Evolutionary conservation across 164 flowering plant species (phyloP).

Genomic region (Houttuynia cordata): DNA sequence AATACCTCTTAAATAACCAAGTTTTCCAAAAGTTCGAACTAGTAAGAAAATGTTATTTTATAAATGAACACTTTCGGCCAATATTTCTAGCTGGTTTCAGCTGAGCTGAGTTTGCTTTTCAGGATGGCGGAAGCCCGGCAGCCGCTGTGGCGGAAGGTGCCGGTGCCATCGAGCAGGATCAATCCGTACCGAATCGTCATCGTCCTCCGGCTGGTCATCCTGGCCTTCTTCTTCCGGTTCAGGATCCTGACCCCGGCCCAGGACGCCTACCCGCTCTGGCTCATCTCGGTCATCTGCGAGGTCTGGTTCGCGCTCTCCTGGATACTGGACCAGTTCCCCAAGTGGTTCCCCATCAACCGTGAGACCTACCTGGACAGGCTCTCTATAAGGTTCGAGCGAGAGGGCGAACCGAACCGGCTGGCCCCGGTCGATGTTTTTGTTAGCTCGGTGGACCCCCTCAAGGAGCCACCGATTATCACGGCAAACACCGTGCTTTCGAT

Average conservation of each 20-base stretch:
- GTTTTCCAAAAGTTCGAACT: too few species aligned
- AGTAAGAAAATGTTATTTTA: too few species aligned
- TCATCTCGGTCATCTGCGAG: conserved; percentile 89
- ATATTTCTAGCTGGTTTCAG: too few species aligned
- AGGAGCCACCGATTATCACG: conserved; percentile 59
- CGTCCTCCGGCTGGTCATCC: conserved; percentile 57
- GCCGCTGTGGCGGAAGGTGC: conserved; percentile 86
- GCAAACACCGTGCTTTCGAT: conserved; percentile 59
- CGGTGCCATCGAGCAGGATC: conserved; percentile 72
- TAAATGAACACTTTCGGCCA: too few species aligned
- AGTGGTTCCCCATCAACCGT: conserved; percentile 79
- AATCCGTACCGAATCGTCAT: conserved; percentile 89
- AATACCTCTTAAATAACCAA: too few species aligned
- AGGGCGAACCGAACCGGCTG: conserved; percentile 39
- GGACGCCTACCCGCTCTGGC: conserved; percentile 86
- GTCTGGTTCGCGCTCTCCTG: conserved; percentile 92
- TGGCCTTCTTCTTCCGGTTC: conserved; percentile 74
- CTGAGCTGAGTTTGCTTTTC: not conserved
- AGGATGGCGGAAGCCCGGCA: conserved; percentile 93
- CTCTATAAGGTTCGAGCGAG: conserved; percentile 72
- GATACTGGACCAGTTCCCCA: conserved; percentile 97
- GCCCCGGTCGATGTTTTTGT: conserved; percentile 44
- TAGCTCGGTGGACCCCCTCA: conserved; percentile 48
- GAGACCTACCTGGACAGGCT: conserved; percentile 88
- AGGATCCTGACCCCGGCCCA: conserved; percentile 69